A percentile compares a stretch with the other conserved stretches of the same genome.
phyloP scores from a whole-genome alignment of 2,329 filamentous ascomycete genomes.

The Drechmeria coniospora region DNA sequence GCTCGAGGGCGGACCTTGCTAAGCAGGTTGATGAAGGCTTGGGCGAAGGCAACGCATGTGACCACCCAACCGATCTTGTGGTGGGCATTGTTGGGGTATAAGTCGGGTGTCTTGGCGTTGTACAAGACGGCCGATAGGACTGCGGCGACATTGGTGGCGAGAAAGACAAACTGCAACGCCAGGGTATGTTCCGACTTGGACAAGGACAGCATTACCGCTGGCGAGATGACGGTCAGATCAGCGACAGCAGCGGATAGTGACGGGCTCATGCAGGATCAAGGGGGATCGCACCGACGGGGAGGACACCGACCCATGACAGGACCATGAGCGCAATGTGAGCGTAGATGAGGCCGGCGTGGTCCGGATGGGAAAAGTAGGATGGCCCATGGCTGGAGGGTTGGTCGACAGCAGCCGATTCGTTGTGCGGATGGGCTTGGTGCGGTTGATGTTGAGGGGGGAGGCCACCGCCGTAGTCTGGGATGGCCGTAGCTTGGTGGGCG shows the following conservation, averaged over 20 bases:
- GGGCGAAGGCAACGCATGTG: conserved; percentile 55
- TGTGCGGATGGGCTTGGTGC: no score
- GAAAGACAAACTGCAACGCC: conserved; percentile 51
- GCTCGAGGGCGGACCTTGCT: no score
- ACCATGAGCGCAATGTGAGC: conserved; percentile 58
- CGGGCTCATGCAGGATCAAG: not conserved
- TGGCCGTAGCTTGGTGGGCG: no score
- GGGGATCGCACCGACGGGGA: conserved; percentile 49
- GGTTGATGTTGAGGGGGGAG: no score
- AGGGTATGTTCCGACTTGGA: conserved; percentile 63
- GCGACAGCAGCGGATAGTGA: conserved; percentile 4
- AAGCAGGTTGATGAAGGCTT: conserved; percentile 53
- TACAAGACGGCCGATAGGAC: no score
- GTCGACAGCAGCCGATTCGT: no score
- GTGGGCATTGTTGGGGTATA: conserved; percentile 81
- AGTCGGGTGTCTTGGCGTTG: conserved; percentile 65
- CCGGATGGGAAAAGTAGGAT: conserved; percentile 45
- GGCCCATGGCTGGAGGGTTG: no score
- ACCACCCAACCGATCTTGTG: conserved; percentile 77
- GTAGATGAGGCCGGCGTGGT: conserved; percentile 42
- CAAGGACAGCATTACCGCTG: conserved; percentile 76
- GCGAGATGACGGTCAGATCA: conserved; percentile 1
- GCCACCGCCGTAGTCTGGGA: no score
- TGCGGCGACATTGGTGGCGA: conserved; percentile 47
- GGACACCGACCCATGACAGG: conserved; percentile 53